Percentiles rank a stretch among this genome's conserved stretches.
Conservation (phyloP, 768 basidiomycete species). For the Hydnomerulius pinastri region DNA sequence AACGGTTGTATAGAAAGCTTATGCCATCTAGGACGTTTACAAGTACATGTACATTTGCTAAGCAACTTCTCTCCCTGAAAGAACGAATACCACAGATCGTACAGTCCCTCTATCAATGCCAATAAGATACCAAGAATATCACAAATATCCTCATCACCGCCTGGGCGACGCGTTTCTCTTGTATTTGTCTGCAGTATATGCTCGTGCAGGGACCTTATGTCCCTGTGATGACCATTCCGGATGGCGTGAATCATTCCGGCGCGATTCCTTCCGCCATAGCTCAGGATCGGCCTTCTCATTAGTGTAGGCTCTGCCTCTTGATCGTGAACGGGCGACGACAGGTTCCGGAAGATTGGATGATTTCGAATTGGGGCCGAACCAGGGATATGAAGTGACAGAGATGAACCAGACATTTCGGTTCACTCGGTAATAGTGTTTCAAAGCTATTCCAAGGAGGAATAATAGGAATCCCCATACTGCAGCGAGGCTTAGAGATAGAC, state of each 20-base stretch:
- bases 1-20: background rate
- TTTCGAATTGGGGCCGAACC: slow-evolving; percentile 54
- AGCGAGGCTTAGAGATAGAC: slow-evolving; percentile 20
- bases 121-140: slow-evolving; percentile 6
- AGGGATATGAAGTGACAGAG: slow-evolving; percentile 70
- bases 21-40: slow-evolving; percentile 7
- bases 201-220: slow-evolving; percentile 26
- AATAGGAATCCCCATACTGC: slow-evolving; percentile 51
- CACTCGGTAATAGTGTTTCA: slow-evolving; percentile 45
- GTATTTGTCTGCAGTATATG: slow-evolving; percentile 37
- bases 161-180: slow-evolving; percentile 44
- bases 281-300: slow-evolving; percentile 30
- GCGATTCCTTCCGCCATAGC: slow-evolving; percentile 22
- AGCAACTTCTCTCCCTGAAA: slow-evolving; percentile 7
- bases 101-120: slow-evolving; percentile 14
- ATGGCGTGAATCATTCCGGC: slow-evolving; percentile 19
- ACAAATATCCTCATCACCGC: slow-evolving; percentile 37
- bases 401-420: slow-evolving; percentile 62
- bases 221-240: slow-evolving; percentile 20
- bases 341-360: slow-evolving; percentile 45
- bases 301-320: slow-evolving; percentile 33
- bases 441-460: slow-evolving; percentile 44
- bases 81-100: background rate
- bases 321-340: slow-evolving; percentile 35
- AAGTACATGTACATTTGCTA: slow-evolving; percentile 16